Evolutionary conservation across 2,329 filamentous ascomycete species (phyloP), one percentile per base, ranked within the genome.

Genomic region (Elsinoe necatrix): DNA sequence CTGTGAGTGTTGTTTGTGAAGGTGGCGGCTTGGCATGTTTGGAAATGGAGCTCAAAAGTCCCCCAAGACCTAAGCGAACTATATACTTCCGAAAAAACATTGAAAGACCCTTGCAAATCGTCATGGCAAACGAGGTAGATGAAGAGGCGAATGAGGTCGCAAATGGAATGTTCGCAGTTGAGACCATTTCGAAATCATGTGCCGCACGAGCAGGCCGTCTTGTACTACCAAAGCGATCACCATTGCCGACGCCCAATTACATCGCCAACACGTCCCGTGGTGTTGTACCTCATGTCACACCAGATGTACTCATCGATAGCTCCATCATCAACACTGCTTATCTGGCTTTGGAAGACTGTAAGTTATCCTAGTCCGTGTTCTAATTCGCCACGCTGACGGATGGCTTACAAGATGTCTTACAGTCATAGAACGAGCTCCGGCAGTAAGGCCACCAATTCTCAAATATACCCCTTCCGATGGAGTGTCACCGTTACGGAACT

Each of bases 301-400:
- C 90, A 37, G 93, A 98, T 74, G 86, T 86, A 60, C 76, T 93
- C 62, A 69, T 73, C 39, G 84, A 82, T 56, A 77, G 86, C 64
- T 83, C 84, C 0, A 69, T 79, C 4, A 76, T 95, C 58, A 75
- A 76, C 25, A 87, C 86, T 23, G 77, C 88, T 2, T 95, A 95
- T 68, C 76, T 93, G 65, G 88, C 86, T 0, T 74, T 97, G 25
- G 93, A 98, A 76, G 93, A 98, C 71, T 97, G 93, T 96, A 78
- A 72, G 87, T 71, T 47, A 23, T 29, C 14, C 25, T 21, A 18
- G 25, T n/a, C 39, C 14, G 16, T 25, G 20, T 27, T 3, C 16
- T 29, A 23, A 23, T 54, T 23, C 12, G 25, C 20, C n/a, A 31
- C 43, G 42, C 57, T 27, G 56, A 57, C 50, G 54, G 56, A 51